Percentiles rank a stretch among this genome's conserved stretches.
These are phyloP conservation scores for Kernera saxatilis DNA, from an alignment of 345 rosid genomes.

Conservation along the genomic window DNA sequence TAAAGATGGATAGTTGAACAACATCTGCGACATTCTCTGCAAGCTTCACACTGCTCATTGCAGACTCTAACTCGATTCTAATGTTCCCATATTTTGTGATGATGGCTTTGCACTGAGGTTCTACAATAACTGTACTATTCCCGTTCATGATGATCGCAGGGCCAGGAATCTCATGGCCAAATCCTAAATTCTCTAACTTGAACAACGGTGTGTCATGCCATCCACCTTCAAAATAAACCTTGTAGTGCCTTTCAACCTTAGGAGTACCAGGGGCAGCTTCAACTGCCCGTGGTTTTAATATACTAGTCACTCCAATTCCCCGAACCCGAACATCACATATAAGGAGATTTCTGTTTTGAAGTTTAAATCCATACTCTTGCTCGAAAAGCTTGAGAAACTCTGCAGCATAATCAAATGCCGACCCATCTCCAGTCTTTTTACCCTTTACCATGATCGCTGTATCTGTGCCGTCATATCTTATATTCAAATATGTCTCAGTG, in stretches of 20 bases:
- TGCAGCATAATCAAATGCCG: conserved; percentile 49
- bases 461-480: conserved; percentile 96
- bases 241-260: conserved; percentile 53
- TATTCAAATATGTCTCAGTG: conserved; percentile 70
- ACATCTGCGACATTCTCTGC: conserved; percentile 85
- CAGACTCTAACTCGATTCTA: conserved; percentile 59
- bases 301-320: conserved; percentile 81
- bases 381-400: conserved; percentile 79
- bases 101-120: conserved; percentile 73
- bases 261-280: conserved; percentile 48
- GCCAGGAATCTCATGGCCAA: conserved; percentile 59
- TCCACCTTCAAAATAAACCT: conserved; percentile 65
- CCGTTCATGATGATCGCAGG: conserved; percentile 98
- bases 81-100: conserved; percentile 91
- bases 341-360: conserved; percentile 66
- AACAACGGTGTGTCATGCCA: conserved; percentile 73
- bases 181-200: conserved; percentile 76
- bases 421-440: conserved; percentile 38
- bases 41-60: conserved; percentile 35
- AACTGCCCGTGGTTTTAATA: conserved; percentile 64
- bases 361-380: conserved; percentile 91
- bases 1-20: conserved; percentile 91
- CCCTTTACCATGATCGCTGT: conserved; percentile 94
- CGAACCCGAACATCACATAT: conserved; percentile 91
- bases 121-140: conserved; percentile 89